These are phyloP conservation scores for Barnettozyma sucrosica DNA, from an alignment of 805 yeast genomes.

Conservation along the genomic window DNA sequence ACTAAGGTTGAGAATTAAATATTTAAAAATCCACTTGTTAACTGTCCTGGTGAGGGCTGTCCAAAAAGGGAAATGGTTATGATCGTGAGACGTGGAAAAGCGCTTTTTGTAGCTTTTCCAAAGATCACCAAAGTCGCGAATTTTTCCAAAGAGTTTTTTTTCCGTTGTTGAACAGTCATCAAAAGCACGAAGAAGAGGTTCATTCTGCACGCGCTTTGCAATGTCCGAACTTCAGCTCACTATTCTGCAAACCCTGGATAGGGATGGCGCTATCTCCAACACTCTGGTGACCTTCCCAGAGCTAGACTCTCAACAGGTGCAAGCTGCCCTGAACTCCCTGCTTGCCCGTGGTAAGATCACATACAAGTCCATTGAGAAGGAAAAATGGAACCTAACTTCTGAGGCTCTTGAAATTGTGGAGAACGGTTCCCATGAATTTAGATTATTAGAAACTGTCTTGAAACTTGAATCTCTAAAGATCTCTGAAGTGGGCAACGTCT, in stretches of 20 bases:
- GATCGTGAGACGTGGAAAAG: background rate
- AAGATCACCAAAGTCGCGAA: background rate
- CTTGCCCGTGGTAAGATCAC: constrained; percentile 77
- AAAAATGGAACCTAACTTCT: constrained; percentile 64
- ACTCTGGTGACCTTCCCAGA: constrained; percentile 64
- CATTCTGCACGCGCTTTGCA: background rate
- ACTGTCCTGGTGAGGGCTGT: background rate
- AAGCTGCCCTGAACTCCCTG: constrained; percentile 82
- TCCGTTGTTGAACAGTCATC: background rate
- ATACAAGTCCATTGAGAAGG: constrained; percentile 68
- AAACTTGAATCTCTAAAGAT: constrained; percentile 77
- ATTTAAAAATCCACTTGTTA: background rate
- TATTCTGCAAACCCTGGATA: constrained; percentile 60
- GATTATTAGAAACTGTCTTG: constrained; percentile 71
- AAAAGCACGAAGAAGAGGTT: background rate
- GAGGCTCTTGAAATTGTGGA: constrained; percentile 79
- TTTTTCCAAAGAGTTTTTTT: background rate
- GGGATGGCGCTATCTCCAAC: constrained; percentile 58
- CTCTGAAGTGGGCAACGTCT: constrained; percentile 60
- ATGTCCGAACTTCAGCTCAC: constrained; percentile 68
- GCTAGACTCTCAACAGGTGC: constrained; percentile 57
- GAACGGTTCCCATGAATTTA: constrained; percentile 86
- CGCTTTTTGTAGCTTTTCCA: background rate
- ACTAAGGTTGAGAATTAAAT: background rate
- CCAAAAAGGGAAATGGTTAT: background rate